These are phyloP conservation scores for Aspergillus alliaceus DNA, from an alignment of 2,329 filamentous ascomycete genomes.

Conservation along the genomic window DNA sequence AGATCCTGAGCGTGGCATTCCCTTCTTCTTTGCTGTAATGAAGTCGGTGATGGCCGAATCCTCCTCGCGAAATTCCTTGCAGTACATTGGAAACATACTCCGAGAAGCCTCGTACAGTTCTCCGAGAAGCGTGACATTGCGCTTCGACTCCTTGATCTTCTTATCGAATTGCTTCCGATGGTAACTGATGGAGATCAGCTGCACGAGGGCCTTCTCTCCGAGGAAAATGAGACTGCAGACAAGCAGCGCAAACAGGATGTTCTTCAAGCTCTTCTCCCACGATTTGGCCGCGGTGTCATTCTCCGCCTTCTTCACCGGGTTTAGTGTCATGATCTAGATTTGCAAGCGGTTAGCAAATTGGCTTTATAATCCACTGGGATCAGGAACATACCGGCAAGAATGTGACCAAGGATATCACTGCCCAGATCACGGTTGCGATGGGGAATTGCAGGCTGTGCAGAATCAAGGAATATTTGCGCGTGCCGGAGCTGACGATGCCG, in stretches of 20 bases:
- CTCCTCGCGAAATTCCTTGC: slow-evolving; percentile 84
- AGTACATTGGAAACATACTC: slow-evolving; percentile 87
- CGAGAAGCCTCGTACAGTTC: slow-evolving; percentile 89
- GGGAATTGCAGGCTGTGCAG: slow-evolving; percentile 60
- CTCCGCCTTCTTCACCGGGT: slow-evolving; percentile 34
- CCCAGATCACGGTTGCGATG: slow-evolving; percentile 61
- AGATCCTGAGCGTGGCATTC: slow-evolving; percentile 57
- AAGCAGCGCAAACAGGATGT: slow-evolving; percentile 59
- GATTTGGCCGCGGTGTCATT: slow-evolving; percentile 34
- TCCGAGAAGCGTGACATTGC: slow-evolving; percentile 75
- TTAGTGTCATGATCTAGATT: slow-evolving; percentile 44
- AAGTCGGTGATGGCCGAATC: slow-evolving; percentile 90
- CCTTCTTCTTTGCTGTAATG: slow-evolving; percentile 42
- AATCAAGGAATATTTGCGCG: slow-evolving; percentile 63
- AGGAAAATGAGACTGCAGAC: slow-evolving; percentile 59
- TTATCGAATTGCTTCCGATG: slow-evolving; percentile 66
- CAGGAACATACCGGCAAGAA: slow-evolving; percentile 52
- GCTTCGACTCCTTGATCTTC: slow-evolving; percentile 86
- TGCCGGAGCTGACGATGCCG: slow-evolving; percentile 64
- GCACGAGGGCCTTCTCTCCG: slow-evolving; percentile 60
- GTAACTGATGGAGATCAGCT: slow-evolving; percentile 68
- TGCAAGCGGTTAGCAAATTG: neutral
- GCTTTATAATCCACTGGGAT: neutral
- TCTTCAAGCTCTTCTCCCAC: slow-evolving; percentile 58
- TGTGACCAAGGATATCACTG: slow-evolving; percentile 58